Evolutionary conservation across 805 yeast genomes (phyloP), one percentile per base, ranked within the genome.

Genomic region (Saturnispora mendoncae): DNA sequence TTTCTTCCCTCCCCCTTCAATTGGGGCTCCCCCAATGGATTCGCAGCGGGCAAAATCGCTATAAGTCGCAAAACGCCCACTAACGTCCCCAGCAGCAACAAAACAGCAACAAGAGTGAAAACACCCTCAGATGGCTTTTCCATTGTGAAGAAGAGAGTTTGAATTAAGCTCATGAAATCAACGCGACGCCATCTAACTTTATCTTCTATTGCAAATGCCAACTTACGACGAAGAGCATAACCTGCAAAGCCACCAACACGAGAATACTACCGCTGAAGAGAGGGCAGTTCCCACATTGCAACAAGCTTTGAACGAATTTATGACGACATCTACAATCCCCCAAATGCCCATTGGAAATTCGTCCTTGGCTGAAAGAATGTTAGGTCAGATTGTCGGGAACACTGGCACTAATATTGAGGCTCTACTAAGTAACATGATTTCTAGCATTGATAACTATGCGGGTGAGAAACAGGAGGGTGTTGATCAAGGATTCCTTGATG

Each of bases 401-500:
- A 29, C 33, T n/a, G 39, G 39, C 10, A 33, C 33, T 7, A 37
- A 37, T 19, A 23, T 37, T 10, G 39, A 37, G 17, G 33, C 27
- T 6, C 8, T 37, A 4, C 28, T 37, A 14, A 21, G 20, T 13
- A 25, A 21, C 12, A 37, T 37, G 39, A 37, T 37, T 8, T 15
- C 29, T 15, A 26, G 39, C 21, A 21, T 25, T 20, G 33, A 27
- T 30, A 12, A 30, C 36, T 27, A 21, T 40, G 24, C 36, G n/a
- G 14, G 26, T n/a, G 14, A 25, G 6, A 25, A 25, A 10, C 13
- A 14, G 15, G 13, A 41, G 14, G 90, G 92, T 0, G 83, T 85
- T 4, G 64, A 77, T 9, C 83, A 82, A 47, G 71, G 70, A 33
- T 85, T 75, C 52, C 61, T 90, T 5, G 97, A 87, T 54, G 66